Percentiles rank a stretch among this genome's conserved stretches.
Evolutionary conservation across 2,329 filamentous ascomycete genomes (phyloP).

Genomic region (Colletotrichum neosansevieriae): DNA sequence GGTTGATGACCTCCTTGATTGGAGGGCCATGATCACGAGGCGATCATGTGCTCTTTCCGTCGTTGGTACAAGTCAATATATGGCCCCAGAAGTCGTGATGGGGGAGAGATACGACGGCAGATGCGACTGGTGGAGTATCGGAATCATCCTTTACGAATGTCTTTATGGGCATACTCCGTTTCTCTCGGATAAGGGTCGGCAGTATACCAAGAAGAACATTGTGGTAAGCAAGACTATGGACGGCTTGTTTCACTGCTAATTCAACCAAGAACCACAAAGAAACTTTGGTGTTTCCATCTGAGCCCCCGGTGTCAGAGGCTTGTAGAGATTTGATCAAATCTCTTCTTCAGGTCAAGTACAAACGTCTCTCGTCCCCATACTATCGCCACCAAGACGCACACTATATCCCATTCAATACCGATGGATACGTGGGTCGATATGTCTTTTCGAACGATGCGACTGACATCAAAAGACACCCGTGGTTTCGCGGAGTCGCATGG

Average conservation of each 20-base stretch:
- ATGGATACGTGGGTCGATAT: constrained; percentile 58
- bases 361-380: constrained; percentile 75
- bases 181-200: constrained; percentile 79
- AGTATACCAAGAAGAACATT: constrained; percentile 89
- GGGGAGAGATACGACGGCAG: constrained; percentile 89
- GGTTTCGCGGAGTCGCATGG: constrained; percentile 87
- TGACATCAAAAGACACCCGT: constrained; percentile 90
- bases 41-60: constrained; percentile 84
- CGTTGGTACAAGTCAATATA: constrained; percentile 97
- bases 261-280: constrained; percentile 72
- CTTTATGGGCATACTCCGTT: constrained; percentile 94
- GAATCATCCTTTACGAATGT: constrained; percentile 94
- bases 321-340: constrained; percentile 82
- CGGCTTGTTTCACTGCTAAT: not conserved
- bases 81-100: constrained; percentile 93
- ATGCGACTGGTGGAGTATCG: constrained; percentile 98
- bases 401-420: constrained; percentile 30
- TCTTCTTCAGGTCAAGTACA: constrained; percentile 80
- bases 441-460: constrained; percentile 88
- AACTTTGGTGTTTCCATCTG: constrained; percentile 77
- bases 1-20: constrained; percentile 69
- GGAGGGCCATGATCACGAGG: constrained; percentile 77
- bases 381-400: constrained; percentile 34
- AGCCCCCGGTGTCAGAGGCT: constrained; percentile 73
- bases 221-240: constrained; percentile 64